phyloP scores from a whole-genome alignment of 2,329 filamentous ascomycete species.

The Chaetomiaceae sp. region DNA sequence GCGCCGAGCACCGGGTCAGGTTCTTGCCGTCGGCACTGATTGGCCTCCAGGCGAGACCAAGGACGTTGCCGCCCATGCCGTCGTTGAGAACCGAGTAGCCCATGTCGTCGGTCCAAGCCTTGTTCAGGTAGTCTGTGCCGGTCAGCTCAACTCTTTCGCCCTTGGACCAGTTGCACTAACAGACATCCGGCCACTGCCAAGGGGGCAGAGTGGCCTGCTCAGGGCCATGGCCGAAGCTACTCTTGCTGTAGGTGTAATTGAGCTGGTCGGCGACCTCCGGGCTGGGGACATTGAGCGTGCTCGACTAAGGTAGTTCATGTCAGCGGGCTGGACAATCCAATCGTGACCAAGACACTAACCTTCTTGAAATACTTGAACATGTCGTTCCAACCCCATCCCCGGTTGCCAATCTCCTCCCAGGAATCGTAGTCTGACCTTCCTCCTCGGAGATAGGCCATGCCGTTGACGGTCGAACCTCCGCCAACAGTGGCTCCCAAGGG shows the following conservation, averaged over 20 bases:
- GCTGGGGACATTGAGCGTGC: conserved; percentile 13
- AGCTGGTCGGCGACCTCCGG: not conserved
- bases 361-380: conserved; percentile 24
- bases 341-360: not conserved
- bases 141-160: not conserved
- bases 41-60: conserved; percentile 8
- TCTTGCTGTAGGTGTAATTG: conserved; percentile 4
- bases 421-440: conserved; percentile 45
- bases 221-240: conserved; percentile 16
- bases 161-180: conserved; percentile 11
- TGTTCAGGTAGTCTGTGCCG: not conserved
- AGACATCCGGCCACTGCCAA: conserved; percentile 15
- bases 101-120: conserved; percentile 8
- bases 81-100: conserved; percentile 6
- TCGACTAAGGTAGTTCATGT: conserved; percentile 24
- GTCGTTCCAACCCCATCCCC: conserved; percentile 49
- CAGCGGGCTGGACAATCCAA: not conserved
- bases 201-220: conserved; percentile 11
- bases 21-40: conserved; percentile 8
- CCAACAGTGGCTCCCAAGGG: conserved; percentile 49
- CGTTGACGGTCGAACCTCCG: conserved; percentile 56
- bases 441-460: conserved; percentile 47
- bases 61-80: conserved; percentile 1
- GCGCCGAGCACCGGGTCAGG: conserved; percentile 18
- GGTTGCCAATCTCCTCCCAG: conserved; percentile 53